Evolutionary conservation across 1,284 basidiomycete species (phyloP).

Genomic region (Marasmius sp.): DNA sequence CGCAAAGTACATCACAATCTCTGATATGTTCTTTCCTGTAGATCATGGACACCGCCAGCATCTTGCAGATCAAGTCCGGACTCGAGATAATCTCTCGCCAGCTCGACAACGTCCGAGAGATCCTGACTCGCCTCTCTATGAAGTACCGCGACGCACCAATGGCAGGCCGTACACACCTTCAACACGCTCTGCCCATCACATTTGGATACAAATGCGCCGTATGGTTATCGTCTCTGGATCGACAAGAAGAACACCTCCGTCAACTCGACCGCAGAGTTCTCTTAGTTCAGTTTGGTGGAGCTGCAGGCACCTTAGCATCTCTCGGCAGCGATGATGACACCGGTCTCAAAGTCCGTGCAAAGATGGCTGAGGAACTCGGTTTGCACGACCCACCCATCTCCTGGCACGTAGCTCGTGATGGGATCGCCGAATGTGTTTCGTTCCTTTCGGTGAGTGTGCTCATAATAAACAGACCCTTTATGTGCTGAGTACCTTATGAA

Average conservation of each 20-base stretch:
- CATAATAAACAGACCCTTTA: not conserved
- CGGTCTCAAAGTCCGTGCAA: not conserved
- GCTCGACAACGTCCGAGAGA: not conserved
- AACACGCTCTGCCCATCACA: not conserved
- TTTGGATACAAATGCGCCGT: slow-evolving; percentile 4
- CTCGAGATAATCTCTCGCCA: not conserved
- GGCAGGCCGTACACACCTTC: slow-evolving; percentile 2
- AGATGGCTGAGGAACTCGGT: not conserved
- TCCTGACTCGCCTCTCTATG: not conserved
- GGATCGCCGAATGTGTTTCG: slow-evolving; percentile 1
- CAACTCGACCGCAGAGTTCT: not conserved
- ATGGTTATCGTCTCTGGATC: not conserved
- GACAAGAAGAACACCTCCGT: not conserved
- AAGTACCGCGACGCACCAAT: slow-evolving; percentile 1
- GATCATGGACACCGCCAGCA: slow-evolving; percentile 1
- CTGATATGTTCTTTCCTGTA: not conserved
- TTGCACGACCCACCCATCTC: not conserved
- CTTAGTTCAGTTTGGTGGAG: slow-evolving; percentile 1
- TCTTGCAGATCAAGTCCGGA: not conserved
- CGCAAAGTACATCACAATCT: not conserved
- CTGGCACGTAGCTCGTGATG: not conserved
- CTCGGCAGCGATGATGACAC: not conserved
- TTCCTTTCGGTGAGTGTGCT: not conserved
- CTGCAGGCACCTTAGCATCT: not conserved
- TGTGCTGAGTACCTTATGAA: not conserved